Evolutionary conservation across 2,329 filamentous ascomycete genomes (phyloP), one percentile per base, ranked within the genome.

Genomic region (Pseudopyrenochaeta lycopersici): DNA sequence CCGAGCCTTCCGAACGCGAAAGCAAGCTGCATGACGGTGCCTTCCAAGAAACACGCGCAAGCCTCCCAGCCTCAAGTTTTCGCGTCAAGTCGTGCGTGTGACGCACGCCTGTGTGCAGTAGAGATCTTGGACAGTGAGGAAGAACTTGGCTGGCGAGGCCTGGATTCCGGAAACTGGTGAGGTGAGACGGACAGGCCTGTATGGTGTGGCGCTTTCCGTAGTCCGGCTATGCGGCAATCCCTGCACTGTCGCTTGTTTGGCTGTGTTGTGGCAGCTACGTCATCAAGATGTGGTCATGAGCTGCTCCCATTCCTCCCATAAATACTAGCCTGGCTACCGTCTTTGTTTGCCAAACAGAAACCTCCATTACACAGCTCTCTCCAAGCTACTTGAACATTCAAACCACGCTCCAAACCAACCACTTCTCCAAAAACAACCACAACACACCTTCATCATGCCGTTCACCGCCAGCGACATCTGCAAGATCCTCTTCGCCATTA

Each of bases 401-500:
- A 50, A 46, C 12, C 23, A 41, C 41, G 32, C 44, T 31, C 35
- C 36, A 27, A 30, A 47, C 45, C 44, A 45, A 33, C 46, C 17
- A 20, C 40, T 35, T 21, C 29, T 41, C 29, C 9, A 33, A 11
- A 49, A 46, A 32, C 36, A 42, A 45, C 15, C 49, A 43, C 31
- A 40, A 54, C 21, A 52, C 46, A 52, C 58, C 68, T 49, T 62
- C 79, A 81, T 52, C 71, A 87, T 86, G 84, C 78, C 84, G 78
- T 85, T 86, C 81, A 86, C 84, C 68, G 82, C 81, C 68, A 90
- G 88, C 76, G 88, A 91, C 76, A 87, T 90, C 80, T 88, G 87
- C 86, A 90, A 90, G 82, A 89, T 90, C 83, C 85, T 96, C 80
- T 85, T 96, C 81, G 92, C 92, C 83, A 83, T 97, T 83, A 82